Evolutionary conservation across 768 basidiomycete genomes (phyloP).

Genomic region (Hypsizygus marmoreus): DNA sequence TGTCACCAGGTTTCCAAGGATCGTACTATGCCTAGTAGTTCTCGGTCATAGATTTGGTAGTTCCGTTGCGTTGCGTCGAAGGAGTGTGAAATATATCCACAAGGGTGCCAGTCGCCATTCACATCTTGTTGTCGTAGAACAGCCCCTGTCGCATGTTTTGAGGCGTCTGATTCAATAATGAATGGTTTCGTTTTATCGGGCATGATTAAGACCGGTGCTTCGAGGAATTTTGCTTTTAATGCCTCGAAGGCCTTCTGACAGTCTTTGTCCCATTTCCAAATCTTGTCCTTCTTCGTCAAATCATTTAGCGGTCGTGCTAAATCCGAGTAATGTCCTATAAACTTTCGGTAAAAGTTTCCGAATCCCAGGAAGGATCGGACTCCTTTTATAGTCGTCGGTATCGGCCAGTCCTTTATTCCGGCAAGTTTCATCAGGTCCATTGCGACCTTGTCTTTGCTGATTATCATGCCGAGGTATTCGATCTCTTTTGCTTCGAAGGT

Average conservation of each 20-base stretch:
- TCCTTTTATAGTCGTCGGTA: too few relatives aligned
- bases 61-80: constrained; percentile 35
- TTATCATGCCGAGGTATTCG: too few relatives aligned
- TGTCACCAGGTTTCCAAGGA: constrained; percentile 24
- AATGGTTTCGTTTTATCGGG: constrained; percentile 2
- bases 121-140: constrained; percentile 22
- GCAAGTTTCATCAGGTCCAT: too few relatives aligned
- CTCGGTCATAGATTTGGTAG: constrained; percentile 43
- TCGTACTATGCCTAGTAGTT: constrained; percentile 43
- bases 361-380: too few relatives aligned
- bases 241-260: constrained; percentile 25
- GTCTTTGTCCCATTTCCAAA: constrained; percentile 4
- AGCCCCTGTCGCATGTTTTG: constrained; percentile 13
- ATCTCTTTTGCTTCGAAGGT: too few relatives aligned
- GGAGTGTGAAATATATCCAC: constrained; percentile 26
- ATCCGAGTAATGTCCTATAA: too few relatives aligned
- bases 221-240: constrained; percentile 27
- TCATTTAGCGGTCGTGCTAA: background rate
- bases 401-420: too few relatives aligned
- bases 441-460: too few relatives aligned
- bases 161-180: constrained; percentile 11
- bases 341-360: too few relatives aligned
- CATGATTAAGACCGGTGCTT: constrained; percentile 26
- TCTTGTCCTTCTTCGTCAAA: background rate
- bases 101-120: constrained; percentile 25